Conservation (phyloP, 257 asterid genomes). For the Cordia subcordata region DNA sequence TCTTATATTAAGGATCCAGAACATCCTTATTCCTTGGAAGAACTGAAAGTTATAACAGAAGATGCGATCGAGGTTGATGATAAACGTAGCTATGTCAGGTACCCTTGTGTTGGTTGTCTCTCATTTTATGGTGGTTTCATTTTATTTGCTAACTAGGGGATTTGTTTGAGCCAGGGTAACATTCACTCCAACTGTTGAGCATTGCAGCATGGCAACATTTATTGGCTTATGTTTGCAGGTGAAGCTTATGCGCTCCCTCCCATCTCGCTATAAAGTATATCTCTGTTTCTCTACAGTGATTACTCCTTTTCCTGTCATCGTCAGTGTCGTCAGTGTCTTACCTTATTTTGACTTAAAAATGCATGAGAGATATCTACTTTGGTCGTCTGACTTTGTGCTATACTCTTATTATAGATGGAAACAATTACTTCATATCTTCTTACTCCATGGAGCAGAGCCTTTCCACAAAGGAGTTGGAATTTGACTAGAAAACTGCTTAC, state of each 20-base stretch:
- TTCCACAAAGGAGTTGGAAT: too few species aligned
- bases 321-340: not conserved
- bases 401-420: too few species aligned
- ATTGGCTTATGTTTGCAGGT: slow-evolving; percentile 94
- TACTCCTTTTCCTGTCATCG: not conserved
- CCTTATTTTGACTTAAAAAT: not conserved
- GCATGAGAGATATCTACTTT: not conserved
- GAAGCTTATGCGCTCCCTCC: slow-evolving; percentile 87
- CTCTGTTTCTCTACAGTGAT: not conserved
- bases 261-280: slow-evolving; percentile 74
- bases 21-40: slow-evolving; percentile 91
- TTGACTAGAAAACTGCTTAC: too few species aligned
- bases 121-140: slow-evolving; percentile 1
- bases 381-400: too few species aligned
- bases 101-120: slow-evolving; percentile 13
- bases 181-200: slow-evolving; percentile 95
- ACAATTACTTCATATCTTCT: not conserved
- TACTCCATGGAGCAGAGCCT: not conserved
- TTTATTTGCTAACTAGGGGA: slow-evolving; percentile 7
- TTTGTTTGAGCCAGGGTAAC: slow-evolving; percentile 55
- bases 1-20: slow-evolving; percentile 95
- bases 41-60: slow-evolving; percentile 85
- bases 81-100: slow-evolving; percentile 68
- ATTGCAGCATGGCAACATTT: slow-evolving; percentile 89
- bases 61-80: slow-evolving; percentile 87